Conservation (phyloP, 164 flowering plant genomes). For the Kingdonia uniflora region DNA sequence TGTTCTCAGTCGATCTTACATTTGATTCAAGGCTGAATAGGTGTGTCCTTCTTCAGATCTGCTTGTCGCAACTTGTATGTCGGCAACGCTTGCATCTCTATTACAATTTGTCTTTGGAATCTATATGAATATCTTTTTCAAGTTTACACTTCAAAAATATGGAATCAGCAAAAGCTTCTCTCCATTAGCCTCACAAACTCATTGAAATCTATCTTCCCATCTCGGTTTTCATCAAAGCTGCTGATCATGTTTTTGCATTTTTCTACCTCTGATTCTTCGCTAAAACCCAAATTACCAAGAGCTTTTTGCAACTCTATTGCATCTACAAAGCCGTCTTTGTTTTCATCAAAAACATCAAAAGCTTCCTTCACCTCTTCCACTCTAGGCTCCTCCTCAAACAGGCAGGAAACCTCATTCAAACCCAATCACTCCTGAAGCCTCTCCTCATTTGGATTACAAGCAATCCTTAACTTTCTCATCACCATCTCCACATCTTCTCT, state of each 20-base stretch:
- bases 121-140: too few relatives aligned
- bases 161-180: conserved; percentile 1
- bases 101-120: too few relatives aligned
- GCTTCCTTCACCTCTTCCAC: too few relatives aligned
- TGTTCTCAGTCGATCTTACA: too few relatives aligned
- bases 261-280: conserved; percentile 14
- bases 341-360: too few relatives aligned
- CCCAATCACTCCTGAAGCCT: conserved; percentile 13
- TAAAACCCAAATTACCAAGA: conserved; percentile 11
- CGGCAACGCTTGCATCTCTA: too few relatives aligned
- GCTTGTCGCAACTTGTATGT: too few relatives aligned
- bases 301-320: conserved; percentile 10
- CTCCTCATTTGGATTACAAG: conserved; percentile 7
- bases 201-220: conserved; percentile 13
- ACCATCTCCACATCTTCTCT: conserved; percentile 22
- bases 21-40: too few relatives aligned
- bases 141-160: background rate
- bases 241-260: conserved; percentile 18
- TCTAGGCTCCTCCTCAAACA: too few relatives aligned
- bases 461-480: conserved; percentile 17
- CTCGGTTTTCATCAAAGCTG: conserved; percentile 11
- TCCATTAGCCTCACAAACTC: conserved; percentile 11
- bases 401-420: conserved; percentile 10
- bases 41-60: too few relatives aligned
- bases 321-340: too few relatives aligned